These are phyloP conservation scores for Skeletonema costatum DNA, from an alignment of 108 stramenopile species.

Conservation along the genomic window DNA sequence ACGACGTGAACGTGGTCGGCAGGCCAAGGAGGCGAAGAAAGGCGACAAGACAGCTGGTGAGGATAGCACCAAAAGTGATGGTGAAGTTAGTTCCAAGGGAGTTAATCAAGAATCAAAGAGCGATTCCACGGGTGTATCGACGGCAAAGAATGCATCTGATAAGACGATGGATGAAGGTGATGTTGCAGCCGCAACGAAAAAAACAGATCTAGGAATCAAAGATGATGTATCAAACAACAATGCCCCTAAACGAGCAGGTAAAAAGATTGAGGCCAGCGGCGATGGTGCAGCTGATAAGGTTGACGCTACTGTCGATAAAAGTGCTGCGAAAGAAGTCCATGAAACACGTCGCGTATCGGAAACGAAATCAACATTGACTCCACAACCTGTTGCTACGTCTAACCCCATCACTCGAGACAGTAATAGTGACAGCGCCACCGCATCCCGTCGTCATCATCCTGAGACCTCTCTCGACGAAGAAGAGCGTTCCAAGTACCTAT, in stretches of 20 bases:
- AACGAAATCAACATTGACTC: background rate
- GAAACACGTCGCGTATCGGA: background rate
- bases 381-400: background rate
- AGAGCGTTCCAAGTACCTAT: constrained; percentile 69
- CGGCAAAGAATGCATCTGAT: background rate
- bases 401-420: background rate
- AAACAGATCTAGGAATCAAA: background rate
- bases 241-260: background rate
- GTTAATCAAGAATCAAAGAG: background rate
- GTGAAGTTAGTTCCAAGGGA: background rate
- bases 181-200: constrained; percentile 5
- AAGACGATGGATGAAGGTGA: background rate
- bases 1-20: constrained; percentile 50
- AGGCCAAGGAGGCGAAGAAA: constrained; percentile 25
- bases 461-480: constrained; percentile 42
- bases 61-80: background rate
- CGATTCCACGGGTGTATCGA: constrained; percentile 7
- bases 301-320: background rate
- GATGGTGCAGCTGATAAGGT: background rate
- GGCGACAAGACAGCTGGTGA: background rate
- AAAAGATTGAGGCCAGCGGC: background rate
- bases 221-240: background rate
- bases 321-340: background rate
- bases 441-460: constrained; percentile 1
- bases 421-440: background rate